Base-by-base conservation (phyloP, 169 alveolate genomes). In the Perkinsus olseni region DNA sequence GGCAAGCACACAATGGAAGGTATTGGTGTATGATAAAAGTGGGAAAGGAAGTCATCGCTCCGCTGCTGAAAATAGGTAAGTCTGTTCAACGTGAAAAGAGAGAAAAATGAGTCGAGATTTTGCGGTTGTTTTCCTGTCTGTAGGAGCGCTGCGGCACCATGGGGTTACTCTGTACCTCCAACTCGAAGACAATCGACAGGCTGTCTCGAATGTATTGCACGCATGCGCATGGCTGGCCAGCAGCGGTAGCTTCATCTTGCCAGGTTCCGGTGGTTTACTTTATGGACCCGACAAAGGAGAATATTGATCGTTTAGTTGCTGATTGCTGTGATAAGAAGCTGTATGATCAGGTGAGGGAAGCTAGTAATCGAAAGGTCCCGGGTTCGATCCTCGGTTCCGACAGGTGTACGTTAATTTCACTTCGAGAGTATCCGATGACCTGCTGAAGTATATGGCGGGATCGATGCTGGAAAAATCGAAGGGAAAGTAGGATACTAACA, bases 181-280 rank as follows among this genome's bases (percentile, higher is more conserved):
- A 28, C 74, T 95, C 39, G 91, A 94, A 74, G 92, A 94, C 93
- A 91, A 93, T 93, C n/a, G 91, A 38, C 40, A 92, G 94, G 82
- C 96, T 92, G 39, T 62, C 4, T 28, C 82, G 82, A 62, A 62
- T 24, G 82, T 62, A 28, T 0, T 13, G 37, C 82, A 28, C 28
- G 37, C 37, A 28, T 13, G 82, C 28, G 82, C 82, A 13, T 24
- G 28, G 31, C 82, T 62, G 62, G 62, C 17, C 82, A 6, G 34
- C 50, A 37, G 92, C 11, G 50, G 11, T 40, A 11, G 50, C 11
- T 40, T 11, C 31, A 62, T 28, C 34, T 4, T 24, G 1, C 37
- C 94, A 95, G 37, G 96, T 95, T 6, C 95, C 96, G 34, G 95
- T 93, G 50, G 37, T 95, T n/a, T 95, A 95, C 93, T 92, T 95